phyloP scores from a whole-genome alignment of 2,329 filamentous ascomycete species.

The Xylaria sp. region DNA sequence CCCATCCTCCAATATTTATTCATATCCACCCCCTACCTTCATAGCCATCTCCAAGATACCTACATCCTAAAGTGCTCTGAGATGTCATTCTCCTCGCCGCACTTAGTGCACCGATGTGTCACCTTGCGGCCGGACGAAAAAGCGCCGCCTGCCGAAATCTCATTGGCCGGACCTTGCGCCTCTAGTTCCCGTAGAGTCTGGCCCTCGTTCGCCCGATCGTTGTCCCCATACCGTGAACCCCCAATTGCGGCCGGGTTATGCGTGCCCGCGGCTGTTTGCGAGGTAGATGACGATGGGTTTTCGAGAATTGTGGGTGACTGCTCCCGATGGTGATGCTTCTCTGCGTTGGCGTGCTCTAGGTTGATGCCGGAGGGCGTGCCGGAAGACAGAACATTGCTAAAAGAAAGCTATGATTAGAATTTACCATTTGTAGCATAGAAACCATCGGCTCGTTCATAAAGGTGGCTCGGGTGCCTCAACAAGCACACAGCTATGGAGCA shows the following conservation, averaged over 20 bases:
- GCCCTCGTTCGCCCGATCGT: not conserved
- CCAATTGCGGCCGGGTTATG: not conserved
- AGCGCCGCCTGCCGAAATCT: not conserved
- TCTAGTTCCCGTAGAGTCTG: no score
- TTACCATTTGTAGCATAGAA: no score
- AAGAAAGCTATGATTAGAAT: no score
- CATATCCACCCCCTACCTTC: not conserved
- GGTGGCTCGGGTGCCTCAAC: no score
- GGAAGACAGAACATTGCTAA: slow-evolving; percentile 29
- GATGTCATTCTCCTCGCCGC: slow-evolving; percentile 33
- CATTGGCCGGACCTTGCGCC: no score
- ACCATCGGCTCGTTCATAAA: no score
- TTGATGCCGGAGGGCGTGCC: slow-evolving; percentile 37
- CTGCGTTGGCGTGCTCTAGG: slow-evolving; percentile 3
- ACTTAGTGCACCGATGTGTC: slow-evolving; percentile 28
- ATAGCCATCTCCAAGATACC: not conserved
- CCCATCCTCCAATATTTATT: not conserved
- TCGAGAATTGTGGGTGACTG: not conserved
- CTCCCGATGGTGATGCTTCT: not conserved
- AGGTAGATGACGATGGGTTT: not conserved
- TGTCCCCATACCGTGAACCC: no score
- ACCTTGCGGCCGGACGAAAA: slow-evolving; percentile 7
- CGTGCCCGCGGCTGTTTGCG: not conserved
- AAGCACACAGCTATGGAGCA: no score
- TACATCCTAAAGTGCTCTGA: slow-evolving; percentile 24